These are phyloP conservation scores for Colletotrichum liriopes DNA, from an alignment of 2,329 filamentous ascomycete species.

Conservation along the genomic window DNA sequence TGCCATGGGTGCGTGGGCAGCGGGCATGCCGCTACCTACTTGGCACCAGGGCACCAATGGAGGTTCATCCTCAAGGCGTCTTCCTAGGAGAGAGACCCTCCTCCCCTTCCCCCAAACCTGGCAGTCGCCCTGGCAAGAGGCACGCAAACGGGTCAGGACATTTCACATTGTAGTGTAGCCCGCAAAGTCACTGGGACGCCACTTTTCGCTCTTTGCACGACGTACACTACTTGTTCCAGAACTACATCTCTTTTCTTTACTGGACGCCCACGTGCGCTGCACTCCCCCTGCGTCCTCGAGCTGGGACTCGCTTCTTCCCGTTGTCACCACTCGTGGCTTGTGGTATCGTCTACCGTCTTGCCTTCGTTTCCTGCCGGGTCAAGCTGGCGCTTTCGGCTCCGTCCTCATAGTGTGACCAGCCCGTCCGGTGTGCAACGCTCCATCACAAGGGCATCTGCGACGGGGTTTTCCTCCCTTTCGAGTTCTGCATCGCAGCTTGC, in stretches of 20 bases:
- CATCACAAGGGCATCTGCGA: constrained; percentile 6
- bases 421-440: constrained; percentile 20
- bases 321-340: constrained; percentile 10
- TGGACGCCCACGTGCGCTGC: not conserved
- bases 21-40: not conserved
- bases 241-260: not conserved
- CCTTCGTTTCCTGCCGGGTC: not conserved
- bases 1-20: constrained; percentile 13
- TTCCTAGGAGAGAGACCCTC: not conserved
- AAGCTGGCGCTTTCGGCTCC: constrained; percentile 5
- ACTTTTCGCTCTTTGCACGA: not conserved
- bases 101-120: not conserved
- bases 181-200: not conserved
- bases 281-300: constrained; percentile 5
- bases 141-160: not conserved
- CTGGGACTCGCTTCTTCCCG: not conserved
- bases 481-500: not conserved
- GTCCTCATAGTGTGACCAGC: constrained; percentile 15
- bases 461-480: not conserved
- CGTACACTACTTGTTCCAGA: not conserved
- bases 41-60: constrained; percentile 5
- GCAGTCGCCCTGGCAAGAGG: not conserved
- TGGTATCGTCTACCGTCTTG: not conserved
- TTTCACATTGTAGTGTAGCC: not conserved
- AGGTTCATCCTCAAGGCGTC: not conserved